Evolutionary conservation across 2,329 filamentous ascomycete genomes (phyloP), one percentile per base, ranked within the genome.

Genomic region (Dactylellina cionopaga): DNA sequence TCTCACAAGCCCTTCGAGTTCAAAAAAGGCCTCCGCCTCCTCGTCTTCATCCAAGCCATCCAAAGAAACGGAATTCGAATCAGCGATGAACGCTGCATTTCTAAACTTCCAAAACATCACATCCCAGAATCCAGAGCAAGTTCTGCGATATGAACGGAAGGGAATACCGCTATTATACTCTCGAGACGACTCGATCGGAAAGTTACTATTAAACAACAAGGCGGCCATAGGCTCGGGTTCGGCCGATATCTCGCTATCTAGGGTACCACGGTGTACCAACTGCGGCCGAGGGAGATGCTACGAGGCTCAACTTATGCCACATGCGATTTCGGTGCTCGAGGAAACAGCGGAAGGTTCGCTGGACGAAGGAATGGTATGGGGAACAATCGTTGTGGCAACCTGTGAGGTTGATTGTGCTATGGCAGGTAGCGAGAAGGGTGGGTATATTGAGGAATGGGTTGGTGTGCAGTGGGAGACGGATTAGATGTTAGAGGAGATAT

Each of bases 301-400:
- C 79, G 95, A 99, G 84, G 84, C 96, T 68, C 95, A 99, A 83
- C 83, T 99, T 75, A 93, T 90, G 76, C 95, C 95, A 39, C 90
- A 96, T 79, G 89, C 92, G 2, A 99, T 99, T 77, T 87, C 88
- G 27, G 90, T 96, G 83, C 83, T 98, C 59, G 95, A 98, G 83
- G 88, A 86, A 1, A 86, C 87, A 7, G 90, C 93, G 41, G 88
- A 90, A 64, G 86, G 86, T 37, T 78, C 89, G 17, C 80, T 82
- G 62, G 80, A 82, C 82, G 85, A 96, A 83, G 95, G 93, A 0
- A 99, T 99, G 95, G 95, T 99, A 78, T 99, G 95, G 95, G 94
- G 94, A 0, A 98, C 92, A 0, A 86, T 99, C 6, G 87, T 99
- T 66, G 83, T 98, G 35, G 92, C 88, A 0, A 92, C 96, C 5